Evolutionary conservation across 345 rosid genomes (phyloP), one percentile per base, ranked within the genome.

Genomic region (Arabidopsis arenosa): DNA sequence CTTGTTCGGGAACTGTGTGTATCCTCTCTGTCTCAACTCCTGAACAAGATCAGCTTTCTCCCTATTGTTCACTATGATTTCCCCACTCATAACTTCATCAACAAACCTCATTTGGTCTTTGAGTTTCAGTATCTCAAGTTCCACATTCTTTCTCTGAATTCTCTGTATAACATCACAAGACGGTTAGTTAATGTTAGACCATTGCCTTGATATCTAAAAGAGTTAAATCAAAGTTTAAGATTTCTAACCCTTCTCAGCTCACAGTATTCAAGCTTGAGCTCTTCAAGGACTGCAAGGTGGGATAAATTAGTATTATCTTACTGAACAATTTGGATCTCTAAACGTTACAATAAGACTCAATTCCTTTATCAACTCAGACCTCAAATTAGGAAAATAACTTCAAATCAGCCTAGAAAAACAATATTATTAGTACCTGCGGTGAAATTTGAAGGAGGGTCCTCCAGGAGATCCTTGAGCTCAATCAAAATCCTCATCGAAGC

Each of bases 21-120:
- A 94, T 36, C 97, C 93, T 83, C 84, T 91, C 73, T 84, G 80
- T 39, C 80, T 79, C 80, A 92, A 82, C 84, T 94, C 98, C 23
- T 73, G 70, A 61, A 89, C 60, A 71, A 94, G 77, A 33, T 94
- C 97, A 39, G 90, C 86, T 73, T 85, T 88, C 86, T 86, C 92
- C 84, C 96, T 83, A 74, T 92, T 90, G 85, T 63, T 90, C 76
- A 94, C 98, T 28, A 84, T 73, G 72, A 94, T 90, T 60, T 92
- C 95, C 13, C 96, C 93, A 35, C 75, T 80, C 40, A 92, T 96
- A 58, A 94, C 97, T 21, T 85, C 97, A 53, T 85, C 89, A 61
- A 94, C 90, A 65, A 92, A 94, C 79, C 85, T 87, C 8, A 83
- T 91, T 76, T 84, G 92, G 88, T 94, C 92, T 10, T 87, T 92